These are phyloP conservation scores for Leccinum longicurvipes DNA, from an alignment of 768 basidiomycete genomes.

Conservation along the genomic window DNA sequence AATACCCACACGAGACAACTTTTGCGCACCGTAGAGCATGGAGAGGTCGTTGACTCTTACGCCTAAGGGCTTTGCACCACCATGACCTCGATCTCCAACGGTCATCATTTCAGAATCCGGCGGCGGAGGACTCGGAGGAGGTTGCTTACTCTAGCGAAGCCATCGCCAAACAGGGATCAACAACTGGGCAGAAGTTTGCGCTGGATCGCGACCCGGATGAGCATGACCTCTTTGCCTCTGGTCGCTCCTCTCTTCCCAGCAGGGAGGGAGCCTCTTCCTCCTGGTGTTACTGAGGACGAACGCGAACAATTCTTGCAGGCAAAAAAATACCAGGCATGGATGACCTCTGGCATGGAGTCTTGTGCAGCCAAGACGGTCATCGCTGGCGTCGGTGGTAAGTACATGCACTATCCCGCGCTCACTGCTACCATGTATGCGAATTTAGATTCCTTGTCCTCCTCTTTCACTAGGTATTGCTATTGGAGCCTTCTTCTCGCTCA, in stretches of 20 bases:
- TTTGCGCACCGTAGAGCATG: too few relatives aligned
- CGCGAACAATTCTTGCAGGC: constrained; percentile 59
- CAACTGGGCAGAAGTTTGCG: constrained; percentile 9
- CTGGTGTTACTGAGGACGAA: constrained; percentile 81
- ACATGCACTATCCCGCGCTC: not conserved
- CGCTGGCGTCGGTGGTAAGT: constrained; percentile 79
- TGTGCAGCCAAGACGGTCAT: constrained; percentile 81
- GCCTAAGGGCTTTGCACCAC: too few relatives aligned
- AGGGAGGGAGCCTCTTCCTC: constrained; percentile 86
- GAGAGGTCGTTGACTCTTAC: too few relatives aligned
- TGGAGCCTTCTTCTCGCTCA: constrained; percentile 93
- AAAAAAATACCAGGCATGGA: constrained; percentile 75
- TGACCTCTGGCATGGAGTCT: constrained; percentile 74
- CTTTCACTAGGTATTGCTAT: constrained; percentile 71
- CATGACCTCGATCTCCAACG: too few relatives aligned
- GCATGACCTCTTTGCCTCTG: constrained; percentile 31
- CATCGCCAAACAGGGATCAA: constrained; percentile 13
- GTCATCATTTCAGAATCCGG: too few relatives aligned
- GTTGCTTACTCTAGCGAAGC: not conserved
- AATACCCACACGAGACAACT: too few relatives aligned
- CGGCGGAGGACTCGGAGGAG: too few relatives aligned
- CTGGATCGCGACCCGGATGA: constrained; percentile 3
- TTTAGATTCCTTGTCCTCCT: constrained; percentile 1
- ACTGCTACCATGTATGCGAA: not conserved
- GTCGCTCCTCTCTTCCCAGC: constrained; percentile 75